phyloP scores from a whole-genome alignment of 139 green algal genomes.

The Haematococcus sp. region DNA sequence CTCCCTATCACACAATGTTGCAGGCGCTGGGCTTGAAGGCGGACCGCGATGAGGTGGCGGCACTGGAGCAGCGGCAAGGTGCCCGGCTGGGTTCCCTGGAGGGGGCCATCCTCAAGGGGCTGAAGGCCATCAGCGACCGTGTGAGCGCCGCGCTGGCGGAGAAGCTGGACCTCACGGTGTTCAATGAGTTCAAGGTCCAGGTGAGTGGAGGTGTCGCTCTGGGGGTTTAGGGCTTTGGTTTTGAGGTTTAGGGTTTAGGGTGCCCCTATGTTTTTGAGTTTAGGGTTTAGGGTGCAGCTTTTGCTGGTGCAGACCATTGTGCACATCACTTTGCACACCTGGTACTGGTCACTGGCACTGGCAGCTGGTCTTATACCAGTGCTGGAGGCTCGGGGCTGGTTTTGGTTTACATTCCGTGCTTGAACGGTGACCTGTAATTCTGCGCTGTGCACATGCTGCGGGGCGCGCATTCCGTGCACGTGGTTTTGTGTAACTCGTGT shows the following conservation, averaged over 20 bases:
- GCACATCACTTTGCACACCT: neutral
- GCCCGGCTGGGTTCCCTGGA: conserved; percentile 31
- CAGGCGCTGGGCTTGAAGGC: conserved; percentile 19
- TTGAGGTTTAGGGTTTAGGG: neutral
- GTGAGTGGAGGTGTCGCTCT: neutral
- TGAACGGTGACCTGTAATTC: too few relatives aligned
- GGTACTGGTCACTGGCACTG: too few relatives aligned
- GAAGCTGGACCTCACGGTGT: conserved; percentile 40
- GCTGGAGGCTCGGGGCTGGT: too few relatives aligned
- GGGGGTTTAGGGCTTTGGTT: neutral
- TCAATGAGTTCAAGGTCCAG: conserved; percentile 48
- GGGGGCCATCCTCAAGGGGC: conserved; percentile 42
- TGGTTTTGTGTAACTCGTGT: too few relatives aligned
- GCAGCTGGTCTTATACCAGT: too few relatives aligned
- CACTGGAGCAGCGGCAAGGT: conserved; percentile 18
- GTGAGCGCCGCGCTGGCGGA: conserved; percentile 37
- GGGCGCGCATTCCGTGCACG: too few relatives aligned
- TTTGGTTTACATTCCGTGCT: too few relatives aligned
- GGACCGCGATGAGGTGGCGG: conserved; percentile 38
- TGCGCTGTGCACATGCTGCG: too few relatives aligned
- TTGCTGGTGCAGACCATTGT: neutral
- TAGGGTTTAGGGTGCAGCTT: neutral
- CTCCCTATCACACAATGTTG: too few relatives aligned
- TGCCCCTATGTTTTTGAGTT: neutral
- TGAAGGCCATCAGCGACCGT: conserved; percentile 46